These are phyloP conservation scores for Gossypium rotundifolium DNA, from an alignment of 345 rosid species.

Conservation along the genomic window DNA sequence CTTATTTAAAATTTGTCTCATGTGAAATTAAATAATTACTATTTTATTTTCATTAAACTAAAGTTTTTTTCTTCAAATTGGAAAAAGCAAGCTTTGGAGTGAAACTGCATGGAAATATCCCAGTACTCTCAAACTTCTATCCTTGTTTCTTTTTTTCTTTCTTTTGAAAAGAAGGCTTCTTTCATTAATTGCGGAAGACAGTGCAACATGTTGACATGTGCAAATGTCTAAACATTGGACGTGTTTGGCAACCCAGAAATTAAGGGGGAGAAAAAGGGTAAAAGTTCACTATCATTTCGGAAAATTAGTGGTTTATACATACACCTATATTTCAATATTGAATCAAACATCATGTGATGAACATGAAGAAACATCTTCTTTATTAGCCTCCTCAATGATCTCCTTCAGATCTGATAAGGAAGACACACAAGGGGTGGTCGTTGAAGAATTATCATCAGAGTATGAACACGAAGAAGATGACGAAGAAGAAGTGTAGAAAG, in stretches of 20 bases:
- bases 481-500: conserved; percentile 42
- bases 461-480: neutral
- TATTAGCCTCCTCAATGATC: conserved; percentile 18
- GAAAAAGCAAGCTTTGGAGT: neutral
- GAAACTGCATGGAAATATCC: neutral
- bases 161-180: no score
- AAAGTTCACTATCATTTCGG: conserved; percentile 6
- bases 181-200: neutral
- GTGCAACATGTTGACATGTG: conserved; percentile 3
- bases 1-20: no score
- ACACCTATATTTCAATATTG: neutral
- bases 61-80: no score
- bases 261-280: neutral
- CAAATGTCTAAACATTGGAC: neutral
- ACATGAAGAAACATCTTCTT: conserved; percentile 3
- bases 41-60: no score
- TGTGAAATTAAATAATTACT: no score
- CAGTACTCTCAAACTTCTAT: neutral
- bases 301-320: conserved; percentile 21
- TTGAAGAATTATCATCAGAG: conserved; percentile 26
- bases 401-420: conserved; percentile 18
- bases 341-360: conserved; percentile 5
- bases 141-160: no score
- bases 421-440: conserved; percentile 18
- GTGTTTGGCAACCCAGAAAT: neutral